Evolutionary conservation across 371 early-diverging fungal species (phyloP), one percentile per base, ranked within the genome.

Genomic region (Circinella minor): DNA sequence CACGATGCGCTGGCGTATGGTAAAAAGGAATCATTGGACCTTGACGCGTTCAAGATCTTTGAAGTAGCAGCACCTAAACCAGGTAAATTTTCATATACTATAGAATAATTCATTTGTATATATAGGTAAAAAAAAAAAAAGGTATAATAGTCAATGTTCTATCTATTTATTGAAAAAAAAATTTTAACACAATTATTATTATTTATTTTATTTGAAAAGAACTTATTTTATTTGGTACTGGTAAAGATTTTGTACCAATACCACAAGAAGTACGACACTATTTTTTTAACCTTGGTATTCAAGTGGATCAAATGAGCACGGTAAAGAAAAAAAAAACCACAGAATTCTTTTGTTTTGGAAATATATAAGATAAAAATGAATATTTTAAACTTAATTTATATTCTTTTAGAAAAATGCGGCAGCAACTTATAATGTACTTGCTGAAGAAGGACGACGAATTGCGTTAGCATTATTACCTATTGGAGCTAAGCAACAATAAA

Each of bases 301-400:
- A 89, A 67, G 89, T 89, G 47, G 89, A 89, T 73, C 82, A 82
- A 73, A 89, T 89, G 89, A 86, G 81, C 71, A 81, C 89, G 39
- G 89, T 89, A 83, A 76, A 76, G 66, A 36, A 43, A 43, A 9
- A 43, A 43, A 9, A 11, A 6, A 9, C 39, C 39, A 43, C 9
- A 43, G 43, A 43, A 11, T 43, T 9, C 43, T 9, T 43, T 43
- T 6, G 51, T 11, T 66, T 65, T 27, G 2, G 2, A 2, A 27
- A 1, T 27, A 27, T 27, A 27, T 27, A 27, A 27, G 27, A 27
- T 27, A 27, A 27, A 27, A 27, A 27, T 27, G 27, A 27, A n/a
- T n/a, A n/a, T n/a, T n/a, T n/a, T n/a, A n/a, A 27, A 27, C 27
- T 27, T n/a, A n/a, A 27, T 1, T 27, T 27, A 27, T 27, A 27